phyloP scores from a whole-genome alignment of 2,329 filamentous ascomycete genomes.

The Penicillium sp. region DNA sequence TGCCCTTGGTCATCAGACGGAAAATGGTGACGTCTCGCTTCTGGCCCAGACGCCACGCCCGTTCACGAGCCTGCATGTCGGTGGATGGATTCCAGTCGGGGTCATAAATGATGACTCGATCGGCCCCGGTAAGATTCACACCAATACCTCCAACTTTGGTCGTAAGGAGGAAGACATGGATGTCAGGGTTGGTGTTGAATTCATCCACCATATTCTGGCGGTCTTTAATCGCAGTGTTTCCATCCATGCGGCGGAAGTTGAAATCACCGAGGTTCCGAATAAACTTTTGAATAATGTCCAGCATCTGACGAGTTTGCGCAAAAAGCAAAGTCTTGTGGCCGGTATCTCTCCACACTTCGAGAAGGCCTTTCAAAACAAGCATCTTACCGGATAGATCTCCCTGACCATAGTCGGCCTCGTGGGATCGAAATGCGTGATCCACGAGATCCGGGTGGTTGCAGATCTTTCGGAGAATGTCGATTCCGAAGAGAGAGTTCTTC shows the following conservation, averaged over 20 bases:
- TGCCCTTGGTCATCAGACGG: conserved; percentile 94
- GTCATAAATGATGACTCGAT: conserved; percentile 96
- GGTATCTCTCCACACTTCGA: conserved; percentile 86
- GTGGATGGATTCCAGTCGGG: conserved; percentile 99
- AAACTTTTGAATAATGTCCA: conserved; percentile 87
- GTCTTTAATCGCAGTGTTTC: conserved; percentile 80
- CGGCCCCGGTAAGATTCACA: conserved; percentile 90
- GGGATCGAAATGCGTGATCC: conserved; percentile 61
- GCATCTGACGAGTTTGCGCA: conserved; percentile 89
- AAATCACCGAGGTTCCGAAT: conserved; percentile 66
- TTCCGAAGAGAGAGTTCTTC: conserved; percentile 79
- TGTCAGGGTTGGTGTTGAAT: conserved; percentile 77
- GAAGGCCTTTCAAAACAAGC: conserved; percentile 83
- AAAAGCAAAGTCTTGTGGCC: conserved; percentile 94
- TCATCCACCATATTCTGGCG: conserved; percentile 88
- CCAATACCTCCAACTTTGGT: conserved; percentile 94
- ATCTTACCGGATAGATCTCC: conserved; percentile 86
- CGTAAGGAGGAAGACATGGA: conserved; percentile 89
- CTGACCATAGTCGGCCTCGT: conserved; percentile 69
- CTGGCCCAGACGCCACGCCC: conserved; percentile 93
- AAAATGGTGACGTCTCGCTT: conserved; percentile 95
- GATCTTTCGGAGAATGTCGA: conserved; percentile 90
- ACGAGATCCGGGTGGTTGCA: conserved; percentile 94
- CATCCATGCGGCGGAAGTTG: conserved; percentile 87
- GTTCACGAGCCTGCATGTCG: conserved; percentile 89